Base-by-base conservation (phyloP, 139 green algal species). In the Eudorina sp. region DNA sequence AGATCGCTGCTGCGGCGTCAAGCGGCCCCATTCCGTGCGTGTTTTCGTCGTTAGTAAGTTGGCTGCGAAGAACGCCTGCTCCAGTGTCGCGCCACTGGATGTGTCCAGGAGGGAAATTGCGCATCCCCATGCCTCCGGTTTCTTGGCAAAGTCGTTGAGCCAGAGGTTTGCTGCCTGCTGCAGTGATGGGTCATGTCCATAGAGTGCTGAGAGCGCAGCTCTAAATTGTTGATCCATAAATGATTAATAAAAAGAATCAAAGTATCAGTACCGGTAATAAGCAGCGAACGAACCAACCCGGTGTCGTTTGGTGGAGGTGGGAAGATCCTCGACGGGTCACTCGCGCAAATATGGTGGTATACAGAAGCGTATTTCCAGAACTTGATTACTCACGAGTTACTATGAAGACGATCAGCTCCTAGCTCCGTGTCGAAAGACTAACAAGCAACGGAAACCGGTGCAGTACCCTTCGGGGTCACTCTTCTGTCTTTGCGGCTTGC, bases 21-120 rank as follows among this genome's bases (percentile, higher is more conserved):
- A 81, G 55, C 89, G 90, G 75, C 58, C 55, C 90, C 91, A 96
- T 36, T 96, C 91, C 29, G 27, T 41, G 19, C 90, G 83, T 16
- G 95, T 92, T 78, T 96, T 96, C 0, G 89, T 76, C 14, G 91
- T 51, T 51, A 96, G 86, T 84, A 95, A 51, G 66, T 95, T 95
- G 21, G 89, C 90, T 5, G 55, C 83, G 85, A 96, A 96, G 75
- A 95, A 96, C n/a, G 85, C 84, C 66, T 93, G 87, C 74, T 93
- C 90, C 45, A 53, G 19, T 2, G 60, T 48, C 4, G 83, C 51
- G 4, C 87, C 68, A 51, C 90, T 78, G 34, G 73, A 23, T 0
- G 79, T 19, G 0, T 90, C 69, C 72, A 95, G 51, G 55, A 96
- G 66, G 53, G 70, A 72, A 60, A 95, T 76, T 19, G 88, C 89